phyloP scores from a whole-genome alignment of 352 stramenopile species.

The Globisporangium camurandrum region DNA sequence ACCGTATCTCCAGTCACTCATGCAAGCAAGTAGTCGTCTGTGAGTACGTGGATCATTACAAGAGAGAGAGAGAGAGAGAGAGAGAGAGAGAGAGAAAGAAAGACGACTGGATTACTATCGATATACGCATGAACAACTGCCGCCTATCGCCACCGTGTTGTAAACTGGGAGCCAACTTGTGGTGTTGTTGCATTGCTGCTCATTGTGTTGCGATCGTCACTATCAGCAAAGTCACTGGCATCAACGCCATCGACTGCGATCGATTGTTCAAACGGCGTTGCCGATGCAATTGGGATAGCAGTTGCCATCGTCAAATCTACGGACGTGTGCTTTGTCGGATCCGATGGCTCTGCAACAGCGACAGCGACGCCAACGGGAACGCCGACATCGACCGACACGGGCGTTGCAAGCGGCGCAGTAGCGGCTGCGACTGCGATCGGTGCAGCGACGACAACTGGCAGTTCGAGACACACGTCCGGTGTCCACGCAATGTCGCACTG shows the following conservation, averaged over 20 bases:
- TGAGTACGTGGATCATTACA: conserved; percentile 5
- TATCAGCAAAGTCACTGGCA: too few relatives aligned
- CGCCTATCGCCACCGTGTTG: too few relatives aligned
- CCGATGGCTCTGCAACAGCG: too few relatives aligned
- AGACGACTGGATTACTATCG: background rate
- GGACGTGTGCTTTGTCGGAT: background rate
- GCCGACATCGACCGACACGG: background rate
- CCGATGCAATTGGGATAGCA: background rate
- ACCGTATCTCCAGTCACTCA: conserved; percentile 34
- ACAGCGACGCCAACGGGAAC: background rate
- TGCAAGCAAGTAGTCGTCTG: conserved; percentile 25
- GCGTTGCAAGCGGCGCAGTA: background rate
- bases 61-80: background rate
- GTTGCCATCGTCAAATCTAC: background rate
- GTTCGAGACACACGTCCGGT: conserved; percentile 23
- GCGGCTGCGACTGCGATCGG: background rate
- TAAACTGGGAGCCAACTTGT: too few relatives aligned
- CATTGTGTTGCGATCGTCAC: too few relatives aligned
- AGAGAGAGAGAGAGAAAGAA: background rate
- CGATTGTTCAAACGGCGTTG: background rate
- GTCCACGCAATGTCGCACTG: conserved; percentile 35
- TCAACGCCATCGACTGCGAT: too few relatives aligned
- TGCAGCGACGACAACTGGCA: conserved; percentile 14
- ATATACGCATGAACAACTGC: too few relatives aligned
- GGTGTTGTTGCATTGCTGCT: too few relatives aligned